Evolutionary conservation across 2,329 filamentous ascomycete species (phyloP).

Genomic region (Curvularia sp.): DNA sequence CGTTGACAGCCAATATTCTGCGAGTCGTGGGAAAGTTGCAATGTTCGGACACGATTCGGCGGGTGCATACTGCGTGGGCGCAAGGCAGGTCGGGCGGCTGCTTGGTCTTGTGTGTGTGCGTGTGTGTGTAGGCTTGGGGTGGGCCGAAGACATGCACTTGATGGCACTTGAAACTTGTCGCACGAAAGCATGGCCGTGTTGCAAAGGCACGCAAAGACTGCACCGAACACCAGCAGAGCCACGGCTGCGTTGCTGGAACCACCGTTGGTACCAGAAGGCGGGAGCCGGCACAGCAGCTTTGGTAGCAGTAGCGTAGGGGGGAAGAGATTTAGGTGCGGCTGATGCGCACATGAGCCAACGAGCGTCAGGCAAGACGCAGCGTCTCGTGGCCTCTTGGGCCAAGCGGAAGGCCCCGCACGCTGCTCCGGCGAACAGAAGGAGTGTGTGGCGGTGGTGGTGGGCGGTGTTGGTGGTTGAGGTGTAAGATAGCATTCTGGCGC

Average conservation of each 20-base stretch:
- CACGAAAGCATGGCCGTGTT: constrained; percentile 16
- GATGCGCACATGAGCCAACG: constrained; percentile 26
- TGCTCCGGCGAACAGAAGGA: constrained; percentile 16
- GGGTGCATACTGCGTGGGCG: constrained; percentile 18
- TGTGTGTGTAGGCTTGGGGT: constrained; percentile 6
- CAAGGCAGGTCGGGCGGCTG: constrained; percentile 15
- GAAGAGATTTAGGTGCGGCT: constrained; percentile 33
- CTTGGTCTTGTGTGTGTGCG: constrained; percentile 28
- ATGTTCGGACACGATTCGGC: constrained; percentile 13
- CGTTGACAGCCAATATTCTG: constrained; percentile 20
- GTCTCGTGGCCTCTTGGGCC: constrained; percentile 4
- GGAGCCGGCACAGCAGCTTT: constrained; percentile 40
- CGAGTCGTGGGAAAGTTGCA: constrained; percentile 19
- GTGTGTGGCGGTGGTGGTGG: neutral
- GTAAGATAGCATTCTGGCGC: constrained; percentile 17
- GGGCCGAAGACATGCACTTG: constrained; percentile 26
- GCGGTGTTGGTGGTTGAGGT: neutral
- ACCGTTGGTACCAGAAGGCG: constrained; percentile 47
- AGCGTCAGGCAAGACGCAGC: neutral
- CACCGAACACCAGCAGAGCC: constrained; percentile 44
- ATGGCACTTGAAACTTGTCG: constrained; percentile 15
- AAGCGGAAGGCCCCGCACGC: constrained; percentile 17
- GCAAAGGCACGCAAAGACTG: constrained; percentile 25
- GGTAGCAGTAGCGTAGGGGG: constrained; percentile 19
- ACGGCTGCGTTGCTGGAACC: constrained; percentile 45